phyloP scores from a whole-genome alignment of 768 basidiomycete genomes.

The Suillus occidentalis region DNA sequence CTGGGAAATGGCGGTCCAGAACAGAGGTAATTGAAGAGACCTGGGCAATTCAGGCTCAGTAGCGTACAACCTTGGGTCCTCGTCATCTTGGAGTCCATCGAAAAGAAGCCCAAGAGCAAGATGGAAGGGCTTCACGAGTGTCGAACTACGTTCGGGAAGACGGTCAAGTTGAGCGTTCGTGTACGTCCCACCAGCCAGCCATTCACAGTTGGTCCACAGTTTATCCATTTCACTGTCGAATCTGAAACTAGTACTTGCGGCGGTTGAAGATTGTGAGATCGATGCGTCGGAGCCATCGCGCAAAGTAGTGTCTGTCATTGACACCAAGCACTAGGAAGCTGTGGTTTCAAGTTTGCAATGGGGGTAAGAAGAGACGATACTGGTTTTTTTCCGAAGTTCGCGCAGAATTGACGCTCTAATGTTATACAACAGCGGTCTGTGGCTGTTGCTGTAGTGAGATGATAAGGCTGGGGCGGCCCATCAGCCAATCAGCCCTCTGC shows the following conservation, averaged over 20 bases:
- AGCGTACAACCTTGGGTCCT: background rate
- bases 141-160: background rate
- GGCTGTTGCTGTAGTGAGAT: background rate
- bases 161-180: background rate
- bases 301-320: background rate
- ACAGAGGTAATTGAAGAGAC: constrained; percentile 10
- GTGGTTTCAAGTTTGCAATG: background rate
- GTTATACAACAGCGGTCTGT: background rate
- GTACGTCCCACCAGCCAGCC: background rate
- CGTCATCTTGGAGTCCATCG: background rate
- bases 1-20: constrained; percentile 12
- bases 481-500: no score
- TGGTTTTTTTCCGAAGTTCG: background rate
- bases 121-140: constrained; percentile 8
- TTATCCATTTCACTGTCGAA: constrained; percentile 10
- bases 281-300: background rate
- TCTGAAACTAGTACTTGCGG: constrained; percentile 2
- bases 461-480: no score
- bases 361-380: background rate
- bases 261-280: background rate
- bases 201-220: constrained; percentile 7
- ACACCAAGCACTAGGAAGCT: background rate
- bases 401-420: background rate
- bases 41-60: background rate
- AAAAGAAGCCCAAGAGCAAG: constrained; percentile 11